Percentiles rank a stretch among this genome's conserved stretches.
Conservation (phyloP, 352 stramenopile genomes). For the Peronospora belbahrii region DNA sequence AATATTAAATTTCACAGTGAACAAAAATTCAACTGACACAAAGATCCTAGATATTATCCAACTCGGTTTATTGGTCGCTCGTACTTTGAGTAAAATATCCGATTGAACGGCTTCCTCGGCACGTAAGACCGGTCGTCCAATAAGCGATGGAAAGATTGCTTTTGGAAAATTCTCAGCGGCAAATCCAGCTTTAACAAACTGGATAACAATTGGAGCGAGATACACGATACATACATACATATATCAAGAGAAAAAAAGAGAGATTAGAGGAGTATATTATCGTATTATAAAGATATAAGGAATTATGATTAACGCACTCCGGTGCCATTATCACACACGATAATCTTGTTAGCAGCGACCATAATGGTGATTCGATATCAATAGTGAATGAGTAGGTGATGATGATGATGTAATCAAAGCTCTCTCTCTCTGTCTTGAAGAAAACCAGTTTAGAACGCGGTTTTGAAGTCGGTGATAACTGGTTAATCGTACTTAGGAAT, state of each 20-base stretch:
- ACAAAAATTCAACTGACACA: too few species aligned
- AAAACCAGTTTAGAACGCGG: too few species aligned
- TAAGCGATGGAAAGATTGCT: constrained; percentile 91
- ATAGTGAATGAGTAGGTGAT: too few species aligned
- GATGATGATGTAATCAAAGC: background rate
- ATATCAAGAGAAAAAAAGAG: background rate
- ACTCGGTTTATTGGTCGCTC: too few species aligned
- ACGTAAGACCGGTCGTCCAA: constrained; percentile 90
- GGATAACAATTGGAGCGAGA: too few species aligned
- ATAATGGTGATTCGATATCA: constrained; percentile 17
- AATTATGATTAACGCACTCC: constrained; percentile 39
- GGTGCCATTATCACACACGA: constrained; percentile 86
- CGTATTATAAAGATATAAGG: background rate
- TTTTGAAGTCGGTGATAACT: too few species aligned
- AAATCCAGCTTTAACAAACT: constrained; percentile 91
- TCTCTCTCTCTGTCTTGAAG: too few species aligned
- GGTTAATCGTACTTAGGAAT: too few species aligned
- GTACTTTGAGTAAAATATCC: constrained; percentile 80
- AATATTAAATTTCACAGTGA: too few species aligned
- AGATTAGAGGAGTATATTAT: too few species aligned
- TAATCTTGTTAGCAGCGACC: constrained; percentile 83
- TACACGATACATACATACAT: background rate
- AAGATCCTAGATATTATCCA: too few species aligned
- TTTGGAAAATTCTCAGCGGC: constrained; percentile 92
- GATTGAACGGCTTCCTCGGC: constrained; percentile 87